phyloP scores from a whole-genome alignment of 2,329 filamentous ascomycete genomes.

The Cordyceps cicadae region DNA sequence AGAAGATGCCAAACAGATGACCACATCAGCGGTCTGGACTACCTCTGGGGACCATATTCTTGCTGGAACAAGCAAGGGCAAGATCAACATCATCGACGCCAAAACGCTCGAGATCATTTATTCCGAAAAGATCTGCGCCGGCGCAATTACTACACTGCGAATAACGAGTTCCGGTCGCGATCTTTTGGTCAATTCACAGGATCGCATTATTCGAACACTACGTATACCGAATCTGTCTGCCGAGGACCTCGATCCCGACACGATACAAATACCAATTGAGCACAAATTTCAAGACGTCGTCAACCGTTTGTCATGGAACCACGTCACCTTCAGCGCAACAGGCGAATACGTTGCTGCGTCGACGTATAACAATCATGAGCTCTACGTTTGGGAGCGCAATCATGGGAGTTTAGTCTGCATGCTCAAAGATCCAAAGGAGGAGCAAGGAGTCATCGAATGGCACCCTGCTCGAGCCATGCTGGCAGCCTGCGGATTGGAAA shows the following conservation, averaged over 20 bases:
- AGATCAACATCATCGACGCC: slow-evolving; percentile 89
- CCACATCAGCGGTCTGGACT: slow-evolving; percentile 86
- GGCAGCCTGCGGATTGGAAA: slow-evolving; percentile 86
- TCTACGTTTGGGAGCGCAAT: slow-evolving; percentile 95
- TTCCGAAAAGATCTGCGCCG: slow-evolving; percentile 78
- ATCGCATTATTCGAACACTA: slow-evolving; percentile 90
- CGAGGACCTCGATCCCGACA: slow-evolving; percentile 68
- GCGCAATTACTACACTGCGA: slow-evolving; percentile 80
- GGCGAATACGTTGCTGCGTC: slow-evolving; percentile 95
- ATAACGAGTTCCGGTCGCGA: slow-evolving; percentile 76
- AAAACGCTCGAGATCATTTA: slow-evolving; percentile 75
- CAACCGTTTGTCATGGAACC: slow-evolving; percentile 91
- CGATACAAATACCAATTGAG: slow-evolving; percentile 81
- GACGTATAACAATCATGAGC: slow-evolving; percentile 96
- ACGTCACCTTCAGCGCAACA: slow-evolving; percentile 87
- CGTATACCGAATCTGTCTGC: slow-evolving; percentile 70
- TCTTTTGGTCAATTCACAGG: slow-evolving; percentile 84
- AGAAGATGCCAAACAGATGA: slow-evolving; percentile 90
- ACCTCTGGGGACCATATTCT: slow-evolving; percentile 80
- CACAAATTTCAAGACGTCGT: slow-evolving; percentile 99
- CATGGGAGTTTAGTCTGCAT: slow-evolving; percentile 94
- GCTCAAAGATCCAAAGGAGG: slow-evolving; percentile 91
- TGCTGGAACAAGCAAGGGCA: slow-evolving; percentile 88
- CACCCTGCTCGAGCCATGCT: slow-evolving; percentile 82
- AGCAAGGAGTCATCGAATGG: slow-evolving; percentile 95